Conservation (phyloP, 2,329 filamentous ascomycete genomes). For the Aspergillus brunneoviolaceus region DNA sequence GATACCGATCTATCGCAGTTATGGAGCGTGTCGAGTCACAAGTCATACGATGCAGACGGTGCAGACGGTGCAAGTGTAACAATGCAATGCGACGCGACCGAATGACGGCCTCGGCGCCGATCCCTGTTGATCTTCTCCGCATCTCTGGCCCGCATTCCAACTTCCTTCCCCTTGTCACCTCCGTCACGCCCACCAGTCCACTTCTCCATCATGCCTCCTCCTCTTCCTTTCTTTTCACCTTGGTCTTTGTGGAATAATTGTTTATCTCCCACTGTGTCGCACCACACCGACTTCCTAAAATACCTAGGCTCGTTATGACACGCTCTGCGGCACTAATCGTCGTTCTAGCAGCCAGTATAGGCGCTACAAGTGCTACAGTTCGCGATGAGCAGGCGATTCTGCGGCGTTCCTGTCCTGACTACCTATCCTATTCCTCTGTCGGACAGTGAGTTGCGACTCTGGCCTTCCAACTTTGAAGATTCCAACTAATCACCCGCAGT, state of each 20-base stretch:
- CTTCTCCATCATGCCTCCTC: background rate
- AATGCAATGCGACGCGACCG: background rate
- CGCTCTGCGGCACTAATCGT: constrained; percentile 15
- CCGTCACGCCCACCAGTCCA: background rate
- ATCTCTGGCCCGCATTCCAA: constrained; percentile 4
- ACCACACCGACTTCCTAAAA: background rate
- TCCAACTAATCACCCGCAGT: constrained; percentile 46
- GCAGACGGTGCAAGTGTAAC: background rate
- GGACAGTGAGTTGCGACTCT: constrained; percentile 54
- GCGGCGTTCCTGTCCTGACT: constrained; percentile 63
- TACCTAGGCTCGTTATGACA: constrained; percentile 7
- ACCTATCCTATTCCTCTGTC: constrained; percentile 58
- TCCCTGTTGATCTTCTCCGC: constrained; percentile 15
- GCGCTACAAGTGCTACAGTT: constrained; percentile 14
- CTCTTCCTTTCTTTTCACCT: background rate
- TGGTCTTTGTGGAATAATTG: background rate
- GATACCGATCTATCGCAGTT: background rate
- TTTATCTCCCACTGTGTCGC: background rate
- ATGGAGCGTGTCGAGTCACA: background rate
- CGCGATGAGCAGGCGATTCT: constrained; percentile 31
- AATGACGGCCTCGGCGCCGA: background rate
- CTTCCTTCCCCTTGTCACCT: background rate
- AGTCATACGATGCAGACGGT: background rate
- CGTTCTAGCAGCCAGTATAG: constrained; percentile 14
- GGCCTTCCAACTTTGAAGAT: background rate